phyloP scores from a whole-genome alignment of 164 flowering plant genomes.

The Vitis riparia region DNA sequence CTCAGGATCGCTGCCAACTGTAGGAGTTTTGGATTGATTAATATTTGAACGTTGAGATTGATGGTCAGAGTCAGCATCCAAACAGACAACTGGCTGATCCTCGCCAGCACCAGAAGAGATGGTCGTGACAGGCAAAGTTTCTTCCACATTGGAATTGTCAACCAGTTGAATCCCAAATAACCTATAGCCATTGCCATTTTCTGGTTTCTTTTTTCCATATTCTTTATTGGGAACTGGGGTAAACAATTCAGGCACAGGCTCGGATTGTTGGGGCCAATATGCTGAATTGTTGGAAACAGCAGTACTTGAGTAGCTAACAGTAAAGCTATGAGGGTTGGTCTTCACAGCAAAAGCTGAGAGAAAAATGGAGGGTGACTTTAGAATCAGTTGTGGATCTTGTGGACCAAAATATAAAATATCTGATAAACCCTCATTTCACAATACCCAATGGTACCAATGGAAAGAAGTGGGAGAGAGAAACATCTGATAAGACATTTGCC shows the following conservation, averaged over 20 bases:
- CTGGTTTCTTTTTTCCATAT: background rate
- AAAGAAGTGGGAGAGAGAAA: too few species aligned
- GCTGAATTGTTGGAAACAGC: background rate
- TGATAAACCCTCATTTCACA: too few species aligned
- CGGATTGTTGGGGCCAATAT: background rate
- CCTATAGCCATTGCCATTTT: background rate
- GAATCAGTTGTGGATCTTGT: background rate
- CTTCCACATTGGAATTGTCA: background rate
- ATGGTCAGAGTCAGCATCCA: background rate
- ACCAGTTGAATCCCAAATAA: slow-evolving; percentile 1
- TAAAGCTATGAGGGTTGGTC: background rate
- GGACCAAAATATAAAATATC: background rate
- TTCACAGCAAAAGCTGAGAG: slow-evolving; percentile 1
- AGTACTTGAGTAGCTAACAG: background rate
- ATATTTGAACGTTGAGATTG: slow-evolving; percentile 1
- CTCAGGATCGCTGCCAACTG: background rate
- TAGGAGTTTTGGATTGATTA: background rate
- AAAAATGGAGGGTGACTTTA: background rate
- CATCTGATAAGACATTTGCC: background rate
- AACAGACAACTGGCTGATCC: background rate
- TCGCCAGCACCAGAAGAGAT: background rate
- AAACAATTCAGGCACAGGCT: background rate
- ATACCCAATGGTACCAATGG: too few species aligned
- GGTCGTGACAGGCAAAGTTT: background rate
- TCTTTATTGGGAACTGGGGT: background rate